Evolutionary conservation across 768 basidiomycete species (phyloP).

Genomic region (Calocybe gangraenosa): DNA sequence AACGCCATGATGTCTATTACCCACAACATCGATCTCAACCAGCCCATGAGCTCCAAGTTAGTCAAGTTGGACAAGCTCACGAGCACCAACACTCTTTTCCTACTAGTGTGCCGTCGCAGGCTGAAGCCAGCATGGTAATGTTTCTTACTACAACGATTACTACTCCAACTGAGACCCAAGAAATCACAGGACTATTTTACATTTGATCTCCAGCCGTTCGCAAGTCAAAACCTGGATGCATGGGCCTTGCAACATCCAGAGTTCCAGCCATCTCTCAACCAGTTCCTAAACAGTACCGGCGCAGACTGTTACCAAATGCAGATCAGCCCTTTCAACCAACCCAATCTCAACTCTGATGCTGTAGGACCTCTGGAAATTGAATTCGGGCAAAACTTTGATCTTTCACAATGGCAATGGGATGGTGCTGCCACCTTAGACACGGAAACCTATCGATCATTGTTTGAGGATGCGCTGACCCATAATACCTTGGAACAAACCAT

Average conservation of each 20-base stretch:
- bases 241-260: slow-evolving; percentile 12
- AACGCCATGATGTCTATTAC: slow-evolving; percentile 1
- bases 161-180: neutral
- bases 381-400: slow-evolving; percentile 12
- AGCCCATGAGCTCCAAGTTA: neutral
- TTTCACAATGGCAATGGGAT: slow-evolving; percentile 6
- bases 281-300: slow-evolving; percentile 11
- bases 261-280: slow-evolving; percentile 10
- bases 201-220: slow-evolving; percentile 11
- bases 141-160: neutral
- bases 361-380: slow-evolving; percentile 15
- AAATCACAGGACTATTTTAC: slow-evolving; percentile 8
- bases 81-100: slow-evolving; percentile 9
- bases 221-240: slow-evolving; percentile 4
- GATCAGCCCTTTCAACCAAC: slow-evolving; percentile 5
- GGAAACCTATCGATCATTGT: slow-evolving; percentile 5
- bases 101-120: neutral
- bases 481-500: slow-evolving; percentile 9
- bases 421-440: neutral
- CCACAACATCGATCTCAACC: slow-evolving; percentile 3
- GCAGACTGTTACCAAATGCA: slow-evolving; percentile 14
- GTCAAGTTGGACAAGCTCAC: slow-evolving; percentile 1
- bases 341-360: slow-evolving; percentile 2
- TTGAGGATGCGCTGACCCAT: neutral
- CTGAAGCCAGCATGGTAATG: slow-evolving; percentile 1